Base-by-base conservation (phyloP, 139 green algal genomes). In the Yamagishiella unicocca region DNA sequence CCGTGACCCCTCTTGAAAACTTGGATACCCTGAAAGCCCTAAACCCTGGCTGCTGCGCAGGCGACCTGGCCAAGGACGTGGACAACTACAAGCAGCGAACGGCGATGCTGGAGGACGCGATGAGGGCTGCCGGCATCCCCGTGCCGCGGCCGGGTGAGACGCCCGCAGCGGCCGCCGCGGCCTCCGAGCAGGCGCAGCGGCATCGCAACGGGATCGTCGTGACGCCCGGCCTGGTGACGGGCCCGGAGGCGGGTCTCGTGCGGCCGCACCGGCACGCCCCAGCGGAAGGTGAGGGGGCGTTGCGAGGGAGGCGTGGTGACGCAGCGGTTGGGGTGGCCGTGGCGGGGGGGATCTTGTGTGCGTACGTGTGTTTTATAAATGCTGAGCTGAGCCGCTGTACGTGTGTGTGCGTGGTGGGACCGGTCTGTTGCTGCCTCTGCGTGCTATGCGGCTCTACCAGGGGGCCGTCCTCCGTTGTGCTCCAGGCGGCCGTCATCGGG, bases 161-260 rank as follows among this genome's bases (percentile, higher is more conserved):
- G 33, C 50, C 33, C 4, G 27, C 45, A 43, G 72, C 27, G 14
- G 42, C n/a, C 10, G 43, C 29, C 1, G 43, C 7, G 14, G 43
- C 43, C 4, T 4, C 72, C n/a, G 42, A 62, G 3, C 27, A 61
- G n/a, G 27, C 19, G 76, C 55, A 84, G 55, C 50, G 64, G 45
- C 64, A 87, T 42, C 81, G 81, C 43, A 87, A 87, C 62, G 37
- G 42, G 46, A 58, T 87, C 12, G 43, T 55, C 27, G 81, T 87
- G 81, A 42, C 66, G 45, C 46, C 74, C 9, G 77, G 55, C 7
- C 19, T 72, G 77, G 25, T 50, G 50, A 2, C 31, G 29, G 22
- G 14, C 29, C 24, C 31, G 17, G 54, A 45, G 43, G 42, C 72
- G 43, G 72, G 72, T 17, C 50, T 68, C 35, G 75, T 53, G 53